Evolutionary conservation across 2,329 filamentous ascomycete species (phyloP), one percentile per base, ranked within the genome.

Genomic region (Cladosporium sp.): DNA sequence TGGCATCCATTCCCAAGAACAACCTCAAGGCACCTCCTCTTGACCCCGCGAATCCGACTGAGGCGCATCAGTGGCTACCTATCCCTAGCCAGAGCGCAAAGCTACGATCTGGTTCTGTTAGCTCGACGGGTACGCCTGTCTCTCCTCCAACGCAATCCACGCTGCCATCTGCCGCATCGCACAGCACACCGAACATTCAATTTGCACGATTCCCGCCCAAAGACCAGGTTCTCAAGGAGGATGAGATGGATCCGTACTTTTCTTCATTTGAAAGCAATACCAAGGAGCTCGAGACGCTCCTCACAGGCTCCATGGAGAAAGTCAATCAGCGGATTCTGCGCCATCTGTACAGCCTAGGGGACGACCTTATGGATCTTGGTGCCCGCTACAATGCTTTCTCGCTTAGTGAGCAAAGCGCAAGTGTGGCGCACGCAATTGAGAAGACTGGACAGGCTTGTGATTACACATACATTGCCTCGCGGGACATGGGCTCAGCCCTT

Each of bases 301-400:
- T 99, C 3, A 93, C 91, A 73, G 95, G 95, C 0, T 93, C 92
- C 6, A 97, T 99, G 83, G 96, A 99, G 76, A 97, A 96, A 77
- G 93, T 97, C 67, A 99, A 98, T 74, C 88, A 94, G 34, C 87
- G 95, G 39, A 93, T 93, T 6, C 81, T 99, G 7, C 91, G 88
- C 67, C 95, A 99, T 73, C 79, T 98, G 11, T 91, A 91, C 16
- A 88, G 90, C 5, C 82, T 97, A 58, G 92, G 92, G 2, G 86
- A 92, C 5, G 95, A 99, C 76, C 85, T 98, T 67, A 92, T 93
- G 70, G 95, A 99, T 75, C 84, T 99, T 10, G 95, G 95, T 8
- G 95, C 93, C n/a, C 87, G 93, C 67, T 98, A 95, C 78, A 99
- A 99, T 74, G 95, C 91, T 0, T 99, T 99, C 78, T 96, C 96